Evolutionary conservation across 2,329 filamentous ascomycete genomes (phyloP).

Genomic region (Venturia effusa): DNA sequence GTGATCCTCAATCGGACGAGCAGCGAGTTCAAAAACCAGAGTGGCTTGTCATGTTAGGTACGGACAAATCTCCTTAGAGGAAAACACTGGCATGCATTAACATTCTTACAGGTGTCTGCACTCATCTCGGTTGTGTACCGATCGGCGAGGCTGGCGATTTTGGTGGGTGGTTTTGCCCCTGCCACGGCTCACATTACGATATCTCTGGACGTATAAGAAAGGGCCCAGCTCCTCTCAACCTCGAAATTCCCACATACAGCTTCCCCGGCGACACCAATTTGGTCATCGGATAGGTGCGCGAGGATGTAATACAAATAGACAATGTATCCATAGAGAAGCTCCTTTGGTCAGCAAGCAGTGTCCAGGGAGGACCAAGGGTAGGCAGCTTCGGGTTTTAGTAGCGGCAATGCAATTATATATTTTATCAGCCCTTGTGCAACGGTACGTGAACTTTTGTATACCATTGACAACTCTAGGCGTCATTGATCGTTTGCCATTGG

Average conservation of each 20-base stretch:
- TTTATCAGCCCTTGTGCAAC: not conserved
- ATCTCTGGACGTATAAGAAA: constrained; percentile 97
- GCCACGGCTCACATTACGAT: constrained; percentile 99
- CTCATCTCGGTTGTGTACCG: constrained; percentile 96
- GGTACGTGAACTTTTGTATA: not conserved
- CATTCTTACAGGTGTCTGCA: constrained; percentile 70
- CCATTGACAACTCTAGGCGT: too few species aligned
- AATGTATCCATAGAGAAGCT: constrained; percentile 4
- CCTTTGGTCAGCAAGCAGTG: not conserved
- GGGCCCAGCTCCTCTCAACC: constrained; percentile 93
- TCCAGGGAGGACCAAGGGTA: not conserved
- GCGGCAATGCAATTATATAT: not conserved
- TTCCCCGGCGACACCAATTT: constrained; percentile 85
- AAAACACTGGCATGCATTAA: constrained; percentile 18
- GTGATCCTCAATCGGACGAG: constrained; percentile 82
- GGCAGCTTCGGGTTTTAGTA: not conserved
- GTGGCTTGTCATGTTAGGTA: constrained; percentile 98
- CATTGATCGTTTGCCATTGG: too few species aligned
- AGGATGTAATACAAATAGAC: constrained; percentile 4
- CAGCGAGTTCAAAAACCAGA: constrained; percentile 97
- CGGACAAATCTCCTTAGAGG: constrained; percentile 13
- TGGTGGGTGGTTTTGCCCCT: constrained; percentile 99
- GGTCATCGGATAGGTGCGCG: constrained; percentile 74
- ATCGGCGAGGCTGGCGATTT: constrained; percentile 98
- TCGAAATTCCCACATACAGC: constrained; percentile 86